Percentiles rank a stretch among this genome's conserved stretches.
phyloP scores from a whole-genome alignment of 768 basidiomycete genomes.

The Suillus brevipes region DNA sequence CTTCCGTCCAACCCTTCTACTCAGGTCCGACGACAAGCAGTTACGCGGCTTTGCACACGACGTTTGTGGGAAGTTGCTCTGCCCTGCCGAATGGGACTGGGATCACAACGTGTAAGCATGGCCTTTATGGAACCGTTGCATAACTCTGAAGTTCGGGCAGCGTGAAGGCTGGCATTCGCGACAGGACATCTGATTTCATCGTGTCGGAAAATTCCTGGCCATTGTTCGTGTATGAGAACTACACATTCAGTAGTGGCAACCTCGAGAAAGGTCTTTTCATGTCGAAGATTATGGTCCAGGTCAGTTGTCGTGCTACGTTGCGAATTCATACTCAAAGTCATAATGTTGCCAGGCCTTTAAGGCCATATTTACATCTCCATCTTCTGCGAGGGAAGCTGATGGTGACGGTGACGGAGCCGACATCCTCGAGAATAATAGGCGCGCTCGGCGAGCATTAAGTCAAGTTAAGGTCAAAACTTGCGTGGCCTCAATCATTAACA shows the following conservation, averaged over 20 bases:
- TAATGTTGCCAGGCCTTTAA: conserved; percentile 9
- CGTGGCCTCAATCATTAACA: conserved; percentile 4
- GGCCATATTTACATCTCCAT: conserved; percentile 18
- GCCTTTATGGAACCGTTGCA: no score
- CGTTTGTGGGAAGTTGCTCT: neutral
- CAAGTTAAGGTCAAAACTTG: neutral
- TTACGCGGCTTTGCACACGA: neutral
- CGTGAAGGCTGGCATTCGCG: conserved; percentile 7
- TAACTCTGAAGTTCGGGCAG: neutral
- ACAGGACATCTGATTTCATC: conserved; percentile 9
- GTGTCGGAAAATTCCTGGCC: conserved; percentile 18
- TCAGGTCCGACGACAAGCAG: neutral
- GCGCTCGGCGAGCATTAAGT: neutral
- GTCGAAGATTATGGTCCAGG: conserved; percentile 15
- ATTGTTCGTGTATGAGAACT: conserved; percentile 14
- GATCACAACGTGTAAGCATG: no score
- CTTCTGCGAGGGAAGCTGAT: conserved; percentile 6
- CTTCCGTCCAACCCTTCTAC: neutral
- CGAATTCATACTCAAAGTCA: neutral
- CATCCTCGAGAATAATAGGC: neutral
- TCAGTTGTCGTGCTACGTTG: conserved; percentile 3
- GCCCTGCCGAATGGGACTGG: neutral
- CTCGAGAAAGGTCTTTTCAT: conserved; percentile 17
- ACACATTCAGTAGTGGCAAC: neutral
- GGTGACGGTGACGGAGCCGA: conserved; percentile 3